phyloP scores from a whole-genome alignment of 305 asterid species.

The Plantago lanceolata region DNA sequence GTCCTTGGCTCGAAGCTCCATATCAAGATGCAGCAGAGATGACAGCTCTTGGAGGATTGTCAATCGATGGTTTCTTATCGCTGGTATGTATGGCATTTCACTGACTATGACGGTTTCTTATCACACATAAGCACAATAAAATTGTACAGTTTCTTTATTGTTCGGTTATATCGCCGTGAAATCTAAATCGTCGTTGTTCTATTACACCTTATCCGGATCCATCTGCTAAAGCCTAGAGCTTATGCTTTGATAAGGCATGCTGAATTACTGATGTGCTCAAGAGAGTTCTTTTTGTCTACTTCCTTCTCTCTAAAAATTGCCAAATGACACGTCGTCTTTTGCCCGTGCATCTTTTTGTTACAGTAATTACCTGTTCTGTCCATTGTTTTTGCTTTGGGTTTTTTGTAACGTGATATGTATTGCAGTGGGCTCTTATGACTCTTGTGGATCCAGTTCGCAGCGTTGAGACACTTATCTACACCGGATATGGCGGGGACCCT shows the following conservation, averaged over 20 bases:
- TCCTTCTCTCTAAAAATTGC: no score
- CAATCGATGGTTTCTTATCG: slow-evolving; percentile 79
- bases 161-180: no score
- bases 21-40: slow-evolving; percentile 77
- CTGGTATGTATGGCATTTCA: slow-evolving; percentile 46
- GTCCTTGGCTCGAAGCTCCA: slow-evolving; percentile 94
- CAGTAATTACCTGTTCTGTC: no score
- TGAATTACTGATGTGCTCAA: no score
- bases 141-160: no score
- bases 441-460: slow-evolving; percentile 82
- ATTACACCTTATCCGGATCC: no score
- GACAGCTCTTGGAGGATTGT: slow-evolving; percentile 81
- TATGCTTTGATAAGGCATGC: no score
- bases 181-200: no score
- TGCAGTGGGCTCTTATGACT: slow-evolving; percentile 96
- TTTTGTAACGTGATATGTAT: slow-evolving; percentile 22
- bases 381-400: slow-evolving; percentile 6
- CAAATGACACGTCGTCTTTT: background rate
- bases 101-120: no score
- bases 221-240: no score
- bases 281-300: no score
- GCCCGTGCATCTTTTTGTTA: background rate
- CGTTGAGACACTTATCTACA: slow-evolving; percentile 79
- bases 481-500: slow-evolving; percentile 87
- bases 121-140: no score